Conservation (phyloP, 148 eudicot species). For the Camellia granthamiana region DNA sequence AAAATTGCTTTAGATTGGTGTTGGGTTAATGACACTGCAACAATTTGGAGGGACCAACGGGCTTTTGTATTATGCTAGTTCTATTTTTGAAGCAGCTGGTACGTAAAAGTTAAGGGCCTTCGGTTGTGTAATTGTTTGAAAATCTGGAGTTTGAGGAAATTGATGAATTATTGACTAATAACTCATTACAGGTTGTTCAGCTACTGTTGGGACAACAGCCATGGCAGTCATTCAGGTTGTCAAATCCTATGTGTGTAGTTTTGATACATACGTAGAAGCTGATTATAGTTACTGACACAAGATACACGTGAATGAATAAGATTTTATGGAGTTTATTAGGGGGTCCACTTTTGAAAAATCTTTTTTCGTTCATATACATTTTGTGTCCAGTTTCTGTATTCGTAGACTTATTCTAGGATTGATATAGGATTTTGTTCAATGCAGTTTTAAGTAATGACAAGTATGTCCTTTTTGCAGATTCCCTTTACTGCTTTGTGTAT, state of each 20-base stretch:
- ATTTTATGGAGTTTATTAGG: too few relatives aligned
- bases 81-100: conserved; percentile 61
- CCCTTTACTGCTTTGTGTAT: conserved; percentile 35
- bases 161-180: background rate
- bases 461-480: conserved; percentile 28
- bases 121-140: background rate
- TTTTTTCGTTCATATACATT: too few relatives aligned
- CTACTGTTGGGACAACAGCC: conserved; percentile 40
- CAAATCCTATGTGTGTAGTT: background rate
- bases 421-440: background rate
- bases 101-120: background rate
- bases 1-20: conserved; percentile 37
- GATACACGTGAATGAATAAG: too few relatives aligned
- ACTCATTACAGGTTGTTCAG: conserved; percentile 46
- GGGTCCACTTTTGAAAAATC: too few relatives aligned
- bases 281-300: too few relatives aligned
- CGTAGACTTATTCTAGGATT: background rate
- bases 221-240: conserved; percentile 67
- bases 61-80: conserved; percentile 52
- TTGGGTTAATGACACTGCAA: conserved; percentile 45
- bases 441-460: background rate
- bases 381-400: too few relatives aligned
- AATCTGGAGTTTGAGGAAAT: background rate
- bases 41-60: conserved; percentile 58
- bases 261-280: too few relatives aligned